A percentile compares a stretch with the other conserved stretches of the same genome.
phyloP scores from a whole-genome alignment of 208 protist species.

The Trypanosoma mega region DNA sequence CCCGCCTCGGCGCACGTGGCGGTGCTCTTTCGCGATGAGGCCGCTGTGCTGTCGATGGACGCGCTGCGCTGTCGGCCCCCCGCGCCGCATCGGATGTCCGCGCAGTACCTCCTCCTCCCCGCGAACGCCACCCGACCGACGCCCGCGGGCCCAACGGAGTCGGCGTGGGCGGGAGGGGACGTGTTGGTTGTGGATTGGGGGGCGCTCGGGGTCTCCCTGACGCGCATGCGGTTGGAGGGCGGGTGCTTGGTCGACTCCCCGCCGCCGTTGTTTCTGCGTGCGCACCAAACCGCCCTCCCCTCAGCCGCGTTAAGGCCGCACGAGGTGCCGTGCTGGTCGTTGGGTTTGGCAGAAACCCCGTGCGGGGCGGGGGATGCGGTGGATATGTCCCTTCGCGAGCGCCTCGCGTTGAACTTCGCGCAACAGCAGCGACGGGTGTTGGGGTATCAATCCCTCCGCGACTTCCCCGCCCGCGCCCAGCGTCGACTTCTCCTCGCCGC shows the following conservation, averaged over 20 bases:
- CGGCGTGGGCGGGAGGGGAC: constrained; percentile 29
- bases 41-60: constrained; percentile 56
- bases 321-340: no score
- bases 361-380: constrained; percentile 65
- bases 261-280: constrained; percentile 23
- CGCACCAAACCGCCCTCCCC: neutral
- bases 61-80: constrained; percentile 25
- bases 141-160: constrained; percentile 9
- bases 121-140: constrained; percentile 8
- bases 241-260: constrained; percentile 40
- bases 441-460: constrained; percentile 34
- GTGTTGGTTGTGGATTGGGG: constrained; percentile 88
- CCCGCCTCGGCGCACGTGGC: constrained; percentile 39
- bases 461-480: constrained; percentile 71
- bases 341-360: constrained; percentile 2
- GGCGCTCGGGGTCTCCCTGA: constrained; percentile 59
- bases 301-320: no score
- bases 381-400: constrained; percentile 58
- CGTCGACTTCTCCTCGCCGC: constrained; percentile 57
- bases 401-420: constrained; percentile 74
- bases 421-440: constrained; percentile 67
- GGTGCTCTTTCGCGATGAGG: constrained; percentile 80
- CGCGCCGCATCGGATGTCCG: constrained; percentile 25
- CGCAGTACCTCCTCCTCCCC: constrained; percentile 39
- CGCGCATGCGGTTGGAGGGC: constrained; percentile 43